Conservation (phyloP, 176 grass and related monocot genomes). For the Avena eriantha region DNA sequence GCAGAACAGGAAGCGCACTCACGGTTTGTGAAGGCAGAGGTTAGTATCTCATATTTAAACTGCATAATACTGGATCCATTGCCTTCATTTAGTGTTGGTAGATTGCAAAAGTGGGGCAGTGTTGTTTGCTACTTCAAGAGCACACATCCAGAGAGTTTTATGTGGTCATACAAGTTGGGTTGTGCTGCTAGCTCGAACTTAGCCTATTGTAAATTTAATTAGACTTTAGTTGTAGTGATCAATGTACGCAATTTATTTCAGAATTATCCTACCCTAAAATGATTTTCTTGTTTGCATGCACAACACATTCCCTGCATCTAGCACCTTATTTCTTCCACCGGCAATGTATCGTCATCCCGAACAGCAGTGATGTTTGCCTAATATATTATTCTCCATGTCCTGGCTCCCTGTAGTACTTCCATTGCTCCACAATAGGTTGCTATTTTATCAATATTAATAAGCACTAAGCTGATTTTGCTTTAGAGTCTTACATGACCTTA, state of each 20-base stretch:
- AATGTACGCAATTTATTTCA: not conserved
- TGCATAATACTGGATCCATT: not conserved
- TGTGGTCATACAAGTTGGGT: not conserved
- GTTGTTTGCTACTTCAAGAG: constrained; percentile 28
- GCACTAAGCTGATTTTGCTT: not conserved
- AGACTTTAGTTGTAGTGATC: not conserved
- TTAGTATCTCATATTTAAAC: constrained; percentile 42
- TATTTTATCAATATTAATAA: not conserved
- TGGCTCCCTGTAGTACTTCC: not conserved
- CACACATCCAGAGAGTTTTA: not conserved
- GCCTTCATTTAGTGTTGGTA: not conserved
- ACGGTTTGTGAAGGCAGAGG: constrained; percentile 57
- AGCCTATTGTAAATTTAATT: not conserved
- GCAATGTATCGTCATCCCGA: constrained; percentile 12
- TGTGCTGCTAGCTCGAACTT: not conserved
- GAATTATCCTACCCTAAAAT: not conserved
- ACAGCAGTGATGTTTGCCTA: not conserved
- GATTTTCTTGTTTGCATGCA: not conserved
- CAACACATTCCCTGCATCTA: constrained; percentile 14
- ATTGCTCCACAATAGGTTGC: not conserved
- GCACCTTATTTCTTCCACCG: not conserved
- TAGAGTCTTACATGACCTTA: constrained; percentile 12
- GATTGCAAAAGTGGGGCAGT: not conserved
- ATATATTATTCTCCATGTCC: constrained; percentile 12
- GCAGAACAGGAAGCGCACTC: constrained; percentile 44